These are phyloP conservation scores for Mortierella sp. DNA, from an alignment of 371 early-diverging fungal genomes.

Conservation along the genomic window DNA sequence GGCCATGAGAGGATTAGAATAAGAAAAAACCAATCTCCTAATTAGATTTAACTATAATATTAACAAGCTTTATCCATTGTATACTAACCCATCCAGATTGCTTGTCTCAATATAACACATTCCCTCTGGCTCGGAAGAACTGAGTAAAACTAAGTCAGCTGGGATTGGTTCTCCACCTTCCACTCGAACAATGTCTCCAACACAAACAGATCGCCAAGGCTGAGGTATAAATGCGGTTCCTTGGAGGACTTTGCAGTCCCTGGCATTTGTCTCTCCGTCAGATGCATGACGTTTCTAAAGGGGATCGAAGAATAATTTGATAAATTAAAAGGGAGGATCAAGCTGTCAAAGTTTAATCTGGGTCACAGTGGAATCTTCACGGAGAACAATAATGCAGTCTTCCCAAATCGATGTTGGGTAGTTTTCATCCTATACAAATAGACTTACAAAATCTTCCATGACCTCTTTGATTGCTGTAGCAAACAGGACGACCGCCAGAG, in stretches of 20 bases:
- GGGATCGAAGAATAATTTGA: neutral
- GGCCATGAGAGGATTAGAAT: too few relatives aligned
- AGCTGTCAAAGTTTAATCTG: neutral
- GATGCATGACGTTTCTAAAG: constrained; percentile 81
- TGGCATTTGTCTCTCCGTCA: constrained; percentile 83
- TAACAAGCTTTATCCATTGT: neutral
- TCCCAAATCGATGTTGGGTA: neutral
- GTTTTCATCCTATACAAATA: neutral
- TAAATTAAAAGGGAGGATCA: neutral
- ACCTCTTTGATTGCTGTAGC: constrained; percentile 97
- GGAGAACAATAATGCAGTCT: neutral
- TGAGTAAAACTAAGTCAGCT: constrained; percentile 92
- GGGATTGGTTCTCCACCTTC: constrained; percentile 92
- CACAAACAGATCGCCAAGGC: constrained; percentile 83
- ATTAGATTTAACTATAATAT: too few relatives aligned
- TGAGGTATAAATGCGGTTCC: constrained; percentile 75
- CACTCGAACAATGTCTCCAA: constrained; percentile 94
- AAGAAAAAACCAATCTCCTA: too few relatives aligned
- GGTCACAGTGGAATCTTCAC: constrained; percentile 1
- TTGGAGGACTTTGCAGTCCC: constrained; percentile 74
- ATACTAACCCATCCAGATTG: constrained; percentile 90
- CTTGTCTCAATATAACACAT: constrained; percentile 96
- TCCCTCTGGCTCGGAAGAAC: constrained; percentile 89
- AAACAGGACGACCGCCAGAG: constrained; percentile 90
- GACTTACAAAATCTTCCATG: constrained; percentile 91